Evolutionary conservation across 805 yeast genomes (phyloP), one percentile per base, ranked within the genome.

Genomic region (Saccharomyces kudriavzevii): DNA sequence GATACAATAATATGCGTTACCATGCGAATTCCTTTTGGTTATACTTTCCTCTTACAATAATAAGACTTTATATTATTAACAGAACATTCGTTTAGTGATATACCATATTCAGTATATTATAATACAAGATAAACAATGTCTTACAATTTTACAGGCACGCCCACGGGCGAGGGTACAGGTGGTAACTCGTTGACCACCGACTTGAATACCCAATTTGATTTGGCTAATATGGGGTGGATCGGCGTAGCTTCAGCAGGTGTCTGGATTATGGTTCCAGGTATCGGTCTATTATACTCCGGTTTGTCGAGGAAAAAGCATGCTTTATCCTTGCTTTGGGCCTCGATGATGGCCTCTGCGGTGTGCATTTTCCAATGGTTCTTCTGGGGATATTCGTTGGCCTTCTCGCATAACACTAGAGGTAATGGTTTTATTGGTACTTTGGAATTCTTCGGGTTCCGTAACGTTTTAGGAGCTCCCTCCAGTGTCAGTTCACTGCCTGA

Each of bases 181-280:
- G 96, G 96, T 63, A 82, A 89, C 73, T 81, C 89, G 35, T 74
- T 88, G 68, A 79, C 81, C 20, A 79, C 79, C 26, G 87, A 91
- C 70, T 75, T 90, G 63, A 89, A 89, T 68, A 73, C 74, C 9
- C 84, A 79, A 63, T 90, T 78, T 66, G 86, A 84, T 56, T 74
- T 74, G 47, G 95, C 85, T 49, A 88, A 89, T 68, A 85, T 87
- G 88, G 89, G 82, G 4, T 90, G 96, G 95, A 78, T 89, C 53
- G 89, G 84, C 68, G 78, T 81, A 5, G 78, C 89, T n/a, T 84
- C 83, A 8, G 84, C 81, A 24, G 77, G 94, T 54, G 98, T 92
- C 56, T 91, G 95, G 90, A 82, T 92, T 63, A 94, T 92, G 97
- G 74, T 90, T 62, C 97, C 98, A 40, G 99, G 99, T 57, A 85